These are phyloP conservation scores for Prunus campanulata DNA, from an alignment of 306 rosid species.

Conservation along the genomic window DNA sequence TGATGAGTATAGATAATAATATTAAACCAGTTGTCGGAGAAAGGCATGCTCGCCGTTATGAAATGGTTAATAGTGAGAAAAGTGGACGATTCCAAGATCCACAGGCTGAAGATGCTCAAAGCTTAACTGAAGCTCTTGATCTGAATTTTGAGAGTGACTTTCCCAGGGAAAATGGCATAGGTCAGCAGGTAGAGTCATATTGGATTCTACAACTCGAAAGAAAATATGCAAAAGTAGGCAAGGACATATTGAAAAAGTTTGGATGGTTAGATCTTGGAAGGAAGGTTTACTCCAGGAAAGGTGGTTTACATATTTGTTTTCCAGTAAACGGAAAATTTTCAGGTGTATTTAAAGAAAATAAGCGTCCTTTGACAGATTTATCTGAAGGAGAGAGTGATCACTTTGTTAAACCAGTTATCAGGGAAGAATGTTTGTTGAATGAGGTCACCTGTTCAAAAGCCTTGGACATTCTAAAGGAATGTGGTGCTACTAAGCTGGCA, in stretches of 20 bases:
- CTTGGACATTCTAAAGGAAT: slow-evolving; percentile 53
- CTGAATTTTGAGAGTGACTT: slow-evolving; percentile 28
- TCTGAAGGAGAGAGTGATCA: slow-evolving; percentile 36
- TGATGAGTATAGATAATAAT: slow-evolving; percentile 35
- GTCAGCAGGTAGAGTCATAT: slow-evolving; percentile 33
- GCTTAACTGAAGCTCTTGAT: slow-evolving; percentile 35
- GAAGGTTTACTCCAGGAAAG: slow-evolving; percentile 62
- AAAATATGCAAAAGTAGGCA: slow-evolving; percentile 73
- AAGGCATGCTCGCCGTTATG: slow-evolving; percentile 25
- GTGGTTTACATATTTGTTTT: slow-evolving; percentile 65
- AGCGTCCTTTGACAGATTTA: slow-evolving; percentile 33
- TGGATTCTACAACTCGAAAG: slow-evolving; percentile 66
- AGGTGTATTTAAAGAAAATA: slow-evolving; percentile 36
- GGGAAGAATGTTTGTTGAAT: slow-evolving; percentile 27
- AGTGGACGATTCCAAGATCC: slow-evolving; percentile 25
- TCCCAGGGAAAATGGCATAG: slow-evolving; percentile 25
- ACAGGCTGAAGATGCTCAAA: slow-evolving; percentile 25
- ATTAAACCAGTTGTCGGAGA: slow-evolving; percentile 23
- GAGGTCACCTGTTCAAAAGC: slow-evolving; percentile 49
- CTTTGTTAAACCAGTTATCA: slow-evolving; percentile 28
- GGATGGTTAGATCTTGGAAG: slow-evolving; percentile 84
- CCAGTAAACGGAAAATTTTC: slow-evolving; percentile 58
- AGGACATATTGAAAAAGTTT: slow-evolving; percentile 83
- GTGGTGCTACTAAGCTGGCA: slow-evolving; percentile 47
- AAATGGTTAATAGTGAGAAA: slow-evolving; percentile 25